phyloP scores from a whole-genome alignment of 2,329 filamentous ascomycete species.

The Beauveria caledonica region DNA sequence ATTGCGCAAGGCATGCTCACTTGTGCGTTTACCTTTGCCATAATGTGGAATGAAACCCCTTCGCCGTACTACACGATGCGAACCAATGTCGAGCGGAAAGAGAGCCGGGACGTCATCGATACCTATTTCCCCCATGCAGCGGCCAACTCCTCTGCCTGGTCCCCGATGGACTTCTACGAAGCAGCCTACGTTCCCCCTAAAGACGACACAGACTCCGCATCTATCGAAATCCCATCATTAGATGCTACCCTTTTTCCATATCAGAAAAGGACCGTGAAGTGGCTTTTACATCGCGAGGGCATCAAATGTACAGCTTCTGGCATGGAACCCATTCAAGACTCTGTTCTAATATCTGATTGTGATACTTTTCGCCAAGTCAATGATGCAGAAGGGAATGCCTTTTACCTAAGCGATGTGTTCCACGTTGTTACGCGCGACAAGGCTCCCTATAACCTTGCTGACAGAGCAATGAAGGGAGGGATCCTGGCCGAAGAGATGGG shows the following conservation, averaged over 20 bases:
- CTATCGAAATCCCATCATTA: constrained; percentile 35
- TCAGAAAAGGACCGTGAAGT: constrained; percentile 61
- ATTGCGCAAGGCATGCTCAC: constrained; percentile 3
- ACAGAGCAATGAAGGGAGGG: constrained; percentile 45
- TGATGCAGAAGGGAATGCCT: constrained; percentile 28
- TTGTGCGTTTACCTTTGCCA: constrained; percentile 22
- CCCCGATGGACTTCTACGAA: constrained; percentile 58
- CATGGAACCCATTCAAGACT: background rate
- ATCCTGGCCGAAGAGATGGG: constrained; percentile 79
- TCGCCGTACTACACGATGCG: constrained; percentile 25
- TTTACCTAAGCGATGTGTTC: constrained; percentile 55
- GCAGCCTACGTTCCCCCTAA: constrained; percentile 53
- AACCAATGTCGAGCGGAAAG: constrained; percentile 20
- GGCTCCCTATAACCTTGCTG: constrained; percentile 31
- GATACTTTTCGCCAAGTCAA: constrained; percentile 25
- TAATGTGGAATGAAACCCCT: constrained; percentile 36
- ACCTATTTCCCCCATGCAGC: constrained; percentile 22
- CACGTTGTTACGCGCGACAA: constrained; percentile 48
- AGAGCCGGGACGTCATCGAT: constrained; percentile 30
- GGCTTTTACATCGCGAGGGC: constrained; percentile 61
- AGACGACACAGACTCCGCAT: constrained; percentile 28
- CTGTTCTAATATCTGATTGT: constrained; percentile 12
- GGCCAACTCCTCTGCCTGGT: constrained; percentile 22
- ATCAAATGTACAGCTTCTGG: constrained; percentile 34
- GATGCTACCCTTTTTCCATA: constrained; percentile 58